phyloP scores from a whole-genome alignment of 2,329 filamentous ascomycete genomes.

The Cryphonectria carpinicola region DNA sequence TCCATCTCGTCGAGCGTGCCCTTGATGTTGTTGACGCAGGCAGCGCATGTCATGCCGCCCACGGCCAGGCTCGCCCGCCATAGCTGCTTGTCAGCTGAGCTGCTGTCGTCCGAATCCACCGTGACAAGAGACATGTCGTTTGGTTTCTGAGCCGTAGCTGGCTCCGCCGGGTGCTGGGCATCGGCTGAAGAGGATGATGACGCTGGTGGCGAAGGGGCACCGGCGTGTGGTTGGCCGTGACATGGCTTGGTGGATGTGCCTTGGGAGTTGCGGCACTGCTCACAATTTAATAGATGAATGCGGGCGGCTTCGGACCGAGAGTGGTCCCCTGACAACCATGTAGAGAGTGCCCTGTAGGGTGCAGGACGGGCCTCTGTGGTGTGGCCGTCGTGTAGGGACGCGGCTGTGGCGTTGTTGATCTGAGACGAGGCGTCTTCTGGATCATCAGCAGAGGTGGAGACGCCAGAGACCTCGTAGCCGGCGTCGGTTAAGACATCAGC shows the following conservation, averaged over 20 bases:
- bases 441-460: constrained; percentile 43
- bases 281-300: constrained; percentile 49
- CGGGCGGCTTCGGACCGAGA: constrained; percentile 30
- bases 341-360: constrained; percentile 32
- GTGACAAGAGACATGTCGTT: constrained; percentile 37
- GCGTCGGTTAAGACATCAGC: constrained; percentile 54
- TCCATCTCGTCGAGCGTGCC: constrained; percentile 59
- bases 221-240: constrained; percentile 6
- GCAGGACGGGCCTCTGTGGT: constrained; percentile 23
- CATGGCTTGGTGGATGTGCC: constrained; percentile 7
- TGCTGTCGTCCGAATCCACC: constrained; percentile 39
- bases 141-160: constrained; percentile 1
- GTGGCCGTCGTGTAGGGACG: constrained; percentile 14
- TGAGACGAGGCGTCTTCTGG: constrained; percentile 26
- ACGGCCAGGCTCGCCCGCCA: constrained; percentile 63
- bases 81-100: constrained; percentile 34
- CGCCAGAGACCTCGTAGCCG: constrained; percentile 62
- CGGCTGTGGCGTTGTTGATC: constrained; percentile 29
- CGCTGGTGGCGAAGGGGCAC: neutral
- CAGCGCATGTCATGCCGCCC: constrained; percentile 74
- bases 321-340: constrained; percentile 34
- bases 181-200: constrained; percentile 11
- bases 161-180: neutral
- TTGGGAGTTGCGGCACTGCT: constrained; percentile 42
- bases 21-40: constrained; percentile 68